Base-by-base conservation (phyloP, 1,139 yeast species). In the Pichia sp. region DNA sequence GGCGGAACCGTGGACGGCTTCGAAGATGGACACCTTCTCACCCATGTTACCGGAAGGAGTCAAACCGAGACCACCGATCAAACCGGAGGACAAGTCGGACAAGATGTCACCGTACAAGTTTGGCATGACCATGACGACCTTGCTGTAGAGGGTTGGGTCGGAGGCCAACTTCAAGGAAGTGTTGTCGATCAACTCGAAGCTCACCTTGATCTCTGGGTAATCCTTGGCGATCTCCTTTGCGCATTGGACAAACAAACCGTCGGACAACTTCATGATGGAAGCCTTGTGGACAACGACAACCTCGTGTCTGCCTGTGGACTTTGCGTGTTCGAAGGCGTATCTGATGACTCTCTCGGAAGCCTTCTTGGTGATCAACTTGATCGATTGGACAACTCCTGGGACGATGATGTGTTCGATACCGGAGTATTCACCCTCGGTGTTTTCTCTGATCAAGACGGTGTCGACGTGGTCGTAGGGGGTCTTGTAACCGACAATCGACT, bases 21-120 rank as follows among this genome's bases (percentile, higher is more conserved):
- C 99, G 72, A 93, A 93, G 70, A 93, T 91, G 56, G 96, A 88
- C 60, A 91, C 96, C 71, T 87, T 85, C 80, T 89, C 89, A 78
- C 99, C 99, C 90, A 93, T 90, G 82, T 93, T 93, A 73, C 96
- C 99, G 57, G 96, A 89, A 63, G 99, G 98, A 60, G 98, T 93
- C 72, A 93, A 83, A 74, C 99, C 99, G 67, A 91, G 82, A 70
- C 98, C 97, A 72, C 99, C 99, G 64, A 95, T 93, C 69, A 93
- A 80, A 74, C 98, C 99, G 55, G 97, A 87, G 62, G 96, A 88
- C 72, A 93, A 80, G 74, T 93, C 98, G 60, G 98, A 91, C 85
- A 93, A 85, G 74, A 93, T 93, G 73, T 86, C 98, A 79, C 99
- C 99, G 75, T 93, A 93, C 74, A 93, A 82, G 85, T 93, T 93